Percentiles rank a stretch among this genome's conserved stretches.
phyloP scores from a whole-genome alignment of 2,329 filamentous ascomycete genomes.

The Neophaeococcomyces mojaviensis region DNA sequence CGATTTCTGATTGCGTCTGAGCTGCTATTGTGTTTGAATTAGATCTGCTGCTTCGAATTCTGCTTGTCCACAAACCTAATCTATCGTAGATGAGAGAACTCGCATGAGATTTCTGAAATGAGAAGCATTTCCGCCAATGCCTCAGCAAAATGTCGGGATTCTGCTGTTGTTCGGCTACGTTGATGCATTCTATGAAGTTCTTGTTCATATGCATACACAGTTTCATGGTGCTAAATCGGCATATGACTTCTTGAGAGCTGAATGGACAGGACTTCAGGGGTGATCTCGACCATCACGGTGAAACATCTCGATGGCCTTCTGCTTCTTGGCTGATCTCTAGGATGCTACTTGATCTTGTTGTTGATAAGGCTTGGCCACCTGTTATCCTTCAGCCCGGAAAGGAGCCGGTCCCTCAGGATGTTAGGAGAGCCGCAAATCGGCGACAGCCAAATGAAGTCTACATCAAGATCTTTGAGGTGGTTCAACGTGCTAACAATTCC shows the following conservation, averaged over 20 bases:
- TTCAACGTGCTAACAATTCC: no score
- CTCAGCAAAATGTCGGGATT: slow-evolving; percentile 46
- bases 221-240: slow-evolving; percentile 56
- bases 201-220: slow-evolving; percentile 68
- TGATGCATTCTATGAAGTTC: slow-evolving; percentile 50
- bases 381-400: slow-evolving; percentile 29
- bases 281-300: slow-evolving; percentile 52
- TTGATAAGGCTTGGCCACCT: slow-evolving; percentile 33
- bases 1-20: no score
- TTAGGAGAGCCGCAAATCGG: slow-evolving; percentile 49
- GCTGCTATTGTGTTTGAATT: no score
- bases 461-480: no score
- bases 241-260: slow-evolving; percentile 47
- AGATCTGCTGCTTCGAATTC: no score
- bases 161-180: slow-evolving; percentile 44
- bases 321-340: slow-evolving; percentile 23
- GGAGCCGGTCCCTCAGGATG: slow-evolving; percentile 38
- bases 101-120: slow-evolving; percentile 49
- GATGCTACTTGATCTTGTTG: slow-evolving; percentile 26
- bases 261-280: slow-evolving; percentile 64
- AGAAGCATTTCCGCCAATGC: slow-evolving; percentile 54
- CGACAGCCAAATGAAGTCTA: no score
- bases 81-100: no score
- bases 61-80: no score
- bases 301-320: slow-evolving; percentile 38